Conservation (phyloP, 176 grass and related monocot genomes). For the Rhipidocladum racemiflorum region DNA sequence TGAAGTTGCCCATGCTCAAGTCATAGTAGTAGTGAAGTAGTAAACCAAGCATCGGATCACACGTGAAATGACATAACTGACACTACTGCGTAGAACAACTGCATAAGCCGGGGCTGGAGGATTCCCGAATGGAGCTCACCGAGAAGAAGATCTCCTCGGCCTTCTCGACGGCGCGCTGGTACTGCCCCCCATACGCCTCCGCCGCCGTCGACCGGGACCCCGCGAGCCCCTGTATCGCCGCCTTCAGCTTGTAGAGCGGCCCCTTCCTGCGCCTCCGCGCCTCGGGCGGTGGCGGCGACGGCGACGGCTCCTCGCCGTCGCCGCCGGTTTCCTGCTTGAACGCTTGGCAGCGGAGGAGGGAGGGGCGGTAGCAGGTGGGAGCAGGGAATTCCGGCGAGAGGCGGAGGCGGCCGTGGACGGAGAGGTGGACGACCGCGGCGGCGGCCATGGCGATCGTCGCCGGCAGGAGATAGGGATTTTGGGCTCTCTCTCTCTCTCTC, state of each 20-base stretch:
- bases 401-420: conserved; percentile 27
- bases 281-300: conserved; percentile 1
- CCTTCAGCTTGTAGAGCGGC: conserved; percentile 77
- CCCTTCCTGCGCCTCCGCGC: conserved; percentile 61
- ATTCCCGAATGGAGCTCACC: conserved; percentile 46
- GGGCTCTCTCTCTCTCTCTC: background rate
- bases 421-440: conserved; percentile 54
- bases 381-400: conserved; percentile 12
- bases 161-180: conserved; percentile 77
- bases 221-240: conserved; percentile 58
- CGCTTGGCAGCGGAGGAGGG: conserved; percentile 47
- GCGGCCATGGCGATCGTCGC: conserved; percentile 44
- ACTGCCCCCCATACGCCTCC: conserved; percentile 53
- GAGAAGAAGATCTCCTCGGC: conserved; percentile 95
- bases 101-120: background rate
- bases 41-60: background rate
- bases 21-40: background rate
- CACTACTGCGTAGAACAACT: background rate
- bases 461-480: conserved; percentile 33
- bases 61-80: background rate
- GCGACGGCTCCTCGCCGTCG: conserved; percentile 31
- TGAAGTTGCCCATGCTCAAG: background rate
- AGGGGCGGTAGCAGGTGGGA: conserved; percentile 27
- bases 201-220: conserved; percentile 45
- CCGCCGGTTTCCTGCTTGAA: conserved; percentile 44